Percentiles rank a stretch among this genome's conserved stretches.
Conservation (phyloP, 139 green algal genomes). For the Picochlorum costavermella region DNA sequence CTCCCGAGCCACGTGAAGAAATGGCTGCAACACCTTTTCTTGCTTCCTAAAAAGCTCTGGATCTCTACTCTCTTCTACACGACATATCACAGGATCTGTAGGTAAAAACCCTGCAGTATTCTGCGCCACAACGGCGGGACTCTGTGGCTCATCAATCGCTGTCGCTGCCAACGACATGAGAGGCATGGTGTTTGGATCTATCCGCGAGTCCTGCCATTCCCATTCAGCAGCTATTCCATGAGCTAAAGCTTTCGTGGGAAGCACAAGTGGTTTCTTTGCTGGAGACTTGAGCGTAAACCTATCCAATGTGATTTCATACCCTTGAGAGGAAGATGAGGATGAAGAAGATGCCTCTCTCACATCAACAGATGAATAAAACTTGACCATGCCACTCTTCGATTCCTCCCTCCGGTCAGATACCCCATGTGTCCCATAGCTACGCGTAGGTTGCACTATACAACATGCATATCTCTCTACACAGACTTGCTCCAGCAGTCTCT, state of each 20-base stretch:
- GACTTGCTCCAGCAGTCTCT: too few species aligned
- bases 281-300: conserved; percentile 60
- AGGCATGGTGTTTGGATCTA: conserved; percentile 85
- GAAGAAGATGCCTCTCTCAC: too few species aligned
- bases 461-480: too few species aligned
- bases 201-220: conserved; percentile 74
- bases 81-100: conserved; percentile 67
- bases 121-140: conserved; percentile 50
- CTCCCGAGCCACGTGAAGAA: conserved; percentile 47
- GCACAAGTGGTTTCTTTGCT: conserved; percentile 40
- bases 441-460: too few species aligned
- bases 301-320: conserved; percentile 57
- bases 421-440: too few species aligned
- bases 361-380: too few species aligned
- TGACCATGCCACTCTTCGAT: too few species aligned
- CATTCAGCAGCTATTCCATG: conserved; percentile 84
- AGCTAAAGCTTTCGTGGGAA: conserved; percentile 62
- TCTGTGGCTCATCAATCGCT: conserved; percentile 78
- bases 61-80: conserved; percentile 36
- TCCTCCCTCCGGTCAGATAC: too few species aligned
- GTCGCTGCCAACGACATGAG: conserved; percentile 85
- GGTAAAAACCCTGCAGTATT: conserved; percentile 77
- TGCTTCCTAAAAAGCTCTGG: conserved; percentile 18
- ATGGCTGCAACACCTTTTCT: conserved; percentile 42
- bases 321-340: background rate